Conservation (phyloP, 768 basidiomycete species). For the Boletus sp. region DNA sequence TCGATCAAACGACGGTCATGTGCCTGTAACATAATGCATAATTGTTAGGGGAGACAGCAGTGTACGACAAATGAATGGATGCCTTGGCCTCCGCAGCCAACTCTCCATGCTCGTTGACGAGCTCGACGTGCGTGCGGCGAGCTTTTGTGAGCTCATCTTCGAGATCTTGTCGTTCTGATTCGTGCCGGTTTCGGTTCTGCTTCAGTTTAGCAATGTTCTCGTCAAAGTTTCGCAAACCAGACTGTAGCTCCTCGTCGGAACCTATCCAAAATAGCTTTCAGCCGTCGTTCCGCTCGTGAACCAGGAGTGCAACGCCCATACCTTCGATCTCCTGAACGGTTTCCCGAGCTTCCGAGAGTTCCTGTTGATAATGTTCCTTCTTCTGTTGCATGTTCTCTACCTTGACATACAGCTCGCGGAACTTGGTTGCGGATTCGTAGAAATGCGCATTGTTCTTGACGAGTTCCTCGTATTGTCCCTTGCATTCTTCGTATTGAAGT, state of each 20-base stretch:
- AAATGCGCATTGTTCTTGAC: constrained; percentile 73
- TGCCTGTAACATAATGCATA: constrained; percentile 41
- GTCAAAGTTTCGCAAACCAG: constrained; percentile 56
- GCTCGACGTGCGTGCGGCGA: constrained; percentile 51
- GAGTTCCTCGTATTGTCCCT: constrained; percentile 59
- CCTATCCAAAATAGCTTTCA: constrained; percentile 38
- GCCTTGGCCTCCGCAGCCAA: constrained; percentile 75
- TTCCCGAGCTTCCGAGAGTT: constrained; percentile 58
- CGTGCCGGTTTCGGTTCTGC: constrained; percentile 44
- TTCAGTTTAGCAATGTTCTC: constrained; percentile 51
- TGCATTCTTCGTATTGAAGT: constrained; percentile 67
- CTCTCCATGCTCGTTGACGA: constrained; percentile 61
- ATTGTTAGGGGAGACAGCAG: neutral
- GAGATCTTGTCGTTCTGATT: constrained; percentile 54
- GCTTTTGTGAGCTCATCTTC: constrained; percentile 55
- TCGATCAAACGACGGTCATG: constrained; percentile 67
- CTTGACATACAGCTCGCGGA: constrained; percentile 78
- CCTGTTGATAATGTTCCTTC: constrained; percentile 56
- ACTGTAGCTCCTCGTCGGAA: constrained; percentile 66
- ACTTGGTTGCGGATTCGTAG: constrained; percentile 78
- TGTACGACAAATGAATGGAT: neutral
- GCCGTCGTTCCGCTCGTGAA: neutral
- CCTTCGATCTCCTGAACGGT: constrained; percentile 68
- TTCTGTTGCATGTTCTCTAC: constrained; percentile 60
- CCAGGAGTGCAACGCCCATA: constrained; percentile 13